Base-by-base conservation (phyloP, 352 stramenopile genomes). In the Phytopythium cucurbitacearum region DNA sequence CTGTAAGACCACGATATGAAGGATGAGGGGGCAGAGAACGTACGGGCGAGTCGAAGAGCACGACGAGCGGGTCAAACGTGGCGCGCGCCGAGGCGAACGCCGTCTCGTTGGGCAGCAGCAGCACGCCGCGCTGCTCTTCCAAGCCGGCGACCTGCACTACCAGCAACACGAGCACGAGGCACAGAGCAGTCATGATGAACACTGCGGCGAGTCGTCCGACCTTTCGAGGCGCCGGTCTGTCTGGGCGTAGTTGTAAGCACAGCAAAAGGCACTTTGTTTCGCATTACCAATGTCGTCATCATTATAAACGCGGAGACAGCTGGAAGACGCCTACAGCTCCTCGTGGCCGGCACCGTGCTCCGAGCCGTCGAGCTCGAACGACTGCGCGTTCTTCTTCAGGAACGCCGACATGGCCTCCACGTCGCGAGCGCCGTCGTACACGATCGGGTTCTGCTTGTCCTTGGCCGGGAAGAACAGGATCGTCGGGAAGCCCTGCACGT, bases 381-480 rank as follows among this genome's bases (percentile, higher is more conserved):
- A 87, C 62, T 91, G 71, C 28, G 84, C 82, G 64, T 95, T 87
- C 71, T 91, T 74, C 80, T 96, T 89, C 42, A 96, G 57, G 71
- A 94, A 97, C 36, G 80, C 73, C 42, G 87, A 79, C 48, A 97
- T 81, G 44, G 74, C 72, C 33, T 92, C 85, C 8, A 96, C 76
- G 47, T 96, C 86, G 43, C 85, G 84, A 10, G 76, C 75, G 38
- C 82, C 86, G 44, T 96, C 85, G 73, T 95, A 97, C 51, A 76
- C 60, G 44, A 96, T 65, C 48, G 87, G 86, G 61, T 90, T 91
- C 57, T 75, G 67, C 65, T 96, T 96, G 66, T 92, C 77, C 44
- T 95, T 90, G 52, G 67, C 87, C 43, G 90, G 90, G 85, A 98
- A 98, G 71, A 98, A 98, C 52, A 97, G 76, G 40, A 98, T 73